Evolutionary conservation across 2,329 filamentous ascomycete genomes (phyloP), one percentile per base, ranked within the genome.

Genomic region (Hirsutella minnesotensis): DNA sequence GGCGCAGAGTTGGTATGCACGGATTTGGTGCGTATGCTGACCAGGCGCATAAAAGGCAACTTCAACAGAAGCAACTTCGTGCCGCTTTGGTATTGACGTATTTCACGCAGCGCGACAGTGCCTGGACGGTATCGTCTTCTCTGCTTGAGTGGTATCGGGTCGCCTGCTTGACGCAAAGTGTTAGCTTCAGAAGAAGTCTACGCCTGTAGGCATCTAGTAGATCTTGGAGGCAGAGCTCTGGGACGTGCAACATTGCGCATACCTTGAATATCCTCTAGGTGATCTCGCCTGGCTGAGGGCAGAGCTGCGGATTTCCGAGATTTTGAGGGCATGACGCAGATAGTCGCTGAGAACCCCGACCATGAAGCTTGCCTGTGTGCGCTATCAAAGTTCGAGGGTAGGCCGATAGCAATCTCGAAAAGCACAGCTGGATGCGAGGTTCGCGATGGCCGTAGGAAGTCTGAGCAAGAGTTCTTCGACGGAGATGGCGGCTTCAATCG

Each of bases 41-140:
- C 86, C 46, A 92, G 70, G 59, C 86, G 78, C 52, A 85, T 75
- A 64, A 92, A 90, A 13, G 86, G 85, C 9, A 89, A 71, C 64
- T 88, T 89, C 52, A 74, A 73, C 51, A 96, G 75, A 40, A 96
- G 69, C 24, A 96, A 77, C 56, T 96, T 89, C 46, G 87, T 94
- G 48, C 79, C 85, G 64, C 81, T 84, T 67, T 96, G 92, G 63
- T 94, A 94, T 56, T 78, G 79, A 61, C 89, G 76, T 62, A 96
- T 96, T 68, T 96, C 90, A 64, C 84, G 83, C 43, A 96, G 74
- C 42, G 92, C 90, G 51, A 86, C 74, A 36, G 89, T 95, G 57
- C 88, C 88, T 1, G 84, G 84, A 44, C 70, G 75, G 57, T 86
- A 88, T 51, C 84, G 75, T 49, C 74, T 74, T 50, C 72, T 77